phyloP scores from a whole-genome alignment of 306 rosid species.

The Cicer pinnatifidum region DNA sequence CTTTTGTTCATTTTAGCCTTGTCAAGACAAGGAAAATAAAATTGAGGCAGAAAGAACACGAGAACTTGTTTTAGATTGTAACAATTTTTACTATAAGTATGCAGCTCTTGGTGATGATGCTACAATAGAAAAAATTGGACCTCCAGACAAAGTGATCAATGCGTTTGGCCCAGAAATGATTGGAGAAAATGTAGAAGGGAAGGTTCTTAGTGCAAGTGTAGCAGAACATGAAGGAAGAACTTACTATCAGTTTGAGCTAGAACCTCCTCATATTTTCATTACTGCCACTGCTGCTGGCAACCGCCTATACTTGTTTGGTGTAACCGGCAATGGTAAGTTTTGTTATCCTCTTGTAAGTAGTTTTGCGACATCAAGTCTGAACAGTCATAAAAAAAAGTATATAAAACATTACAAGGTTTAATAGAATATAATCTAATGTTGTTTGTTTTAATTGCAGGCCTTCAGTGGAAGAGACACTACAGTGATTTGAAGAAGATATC shows the following conservation, averaged over 20 bases:
- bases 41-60: slow-evolving; percentile 1
- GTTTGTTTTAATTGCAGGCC: slow-evolving; percentile 65
- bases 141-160: slow-evolving; percentile 83
- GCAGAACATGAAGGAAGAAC: slow-evolving; percentile 82
- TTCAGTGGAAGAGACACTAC: slow-evolving; percentile 97
- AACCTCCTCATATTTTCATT: slow-evolving; percentile 90
- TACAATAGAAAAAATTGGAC: slow-evolving; percentile 80
- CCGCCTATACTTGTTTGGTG: slow-evolving; percentile 83
- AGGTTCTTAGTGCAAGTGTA: slow-evolving; percentile 65
- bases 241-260: slow-evolving; percentile 90
- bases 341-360: slow-evolving; percentile 11
- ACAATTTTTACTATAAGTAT: slow-evolving; percentile 18
- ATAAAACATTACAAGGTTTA: neutral
- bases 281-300: slow-evolving; percentile 98
- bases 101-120: slow-evolving; percentile 83
- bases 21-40: slow-evolving; percentile 25
- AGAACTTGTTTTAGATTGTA: slow-evolving; percentile 28
- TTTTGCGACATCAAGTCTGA: slow-evolving; percentile 31
- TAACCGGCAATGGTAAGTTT: slow-evolving; percentile 80
- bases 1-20: slow-evolving; percentile 23
- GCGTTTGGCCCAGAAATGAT: slow-evolving; percentile 97
- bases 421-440: slow-evolving; percentile 20
- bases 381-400: slow-evolving; percentile 2
- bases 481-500: slow-evolving; percentile 76
- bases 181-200: slow-evolving; percentile 95